phyloP scores from a whole-genome alignment of 768 basidiomycete genomes.

The Cystobasidium ongulense region DNA sequence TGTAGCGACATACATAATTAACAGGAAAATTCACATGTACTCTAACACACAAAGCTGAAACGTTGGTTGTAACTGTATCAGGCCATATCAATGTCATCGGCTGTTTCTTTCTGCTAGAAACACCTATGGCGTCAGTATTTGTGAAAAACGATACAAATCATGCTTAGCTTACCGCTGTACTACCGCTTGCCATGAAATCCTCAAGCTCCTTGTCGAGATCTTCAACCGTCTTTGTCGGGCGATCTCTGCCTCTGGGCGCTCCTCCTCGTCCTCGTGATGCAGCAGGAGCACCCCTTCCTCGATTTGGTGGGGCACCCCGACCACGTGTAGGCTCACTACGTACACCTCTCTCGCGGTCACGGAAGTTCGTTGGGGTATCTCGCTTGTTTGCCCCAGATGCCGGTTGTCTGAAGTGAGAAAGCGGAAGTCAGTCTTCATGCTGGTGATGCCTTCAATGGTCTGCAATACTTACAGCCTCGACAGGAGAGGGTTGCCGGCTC shows the following conservation, averaged over 20 bases:
- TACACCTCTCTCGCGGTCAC: constrained; percentile 13
- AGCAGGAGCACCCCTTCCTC: not conserved
- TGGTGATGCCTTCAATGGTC: not conserved
- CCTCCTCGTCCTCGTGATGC: no score
- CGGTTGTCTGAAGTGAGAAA: not conserved
- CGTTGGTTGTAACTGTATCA: not conserved
- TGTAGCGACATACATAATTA: no score
- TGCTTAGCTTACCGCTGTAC: not conserved
- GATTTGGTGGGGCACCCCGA: not conserved
- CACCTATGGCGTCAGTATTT: not conserved
- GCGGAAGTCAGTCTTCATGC: not conserved
- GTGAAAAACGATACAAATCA: no score
- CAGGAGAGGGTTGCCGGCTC: not conserved
- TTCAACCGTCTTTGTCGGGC: constrained; percentile 35
- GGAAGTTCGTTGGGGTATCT: not conserved
- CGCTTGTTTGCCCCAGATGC: constrained; percentile 2
- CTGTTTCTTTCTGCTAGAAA: not conserved
- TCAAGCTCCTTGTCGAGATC: constrained; percentile 41
- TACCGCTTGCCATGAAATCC: constrained; percentile 37
- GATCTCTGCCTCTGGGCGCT: constrained; percentile 4
- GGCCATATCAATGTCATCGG: not conserved
- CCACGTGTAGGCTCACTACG: not conserved
- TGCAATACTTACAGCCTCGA: not conserved
- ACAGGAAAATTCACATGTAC: no score
- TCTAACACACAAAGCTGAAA: no score